phyloP scores from a whole-genome alignment of 179 eudicot genomes.

The Silene noctiflora region DNA sequence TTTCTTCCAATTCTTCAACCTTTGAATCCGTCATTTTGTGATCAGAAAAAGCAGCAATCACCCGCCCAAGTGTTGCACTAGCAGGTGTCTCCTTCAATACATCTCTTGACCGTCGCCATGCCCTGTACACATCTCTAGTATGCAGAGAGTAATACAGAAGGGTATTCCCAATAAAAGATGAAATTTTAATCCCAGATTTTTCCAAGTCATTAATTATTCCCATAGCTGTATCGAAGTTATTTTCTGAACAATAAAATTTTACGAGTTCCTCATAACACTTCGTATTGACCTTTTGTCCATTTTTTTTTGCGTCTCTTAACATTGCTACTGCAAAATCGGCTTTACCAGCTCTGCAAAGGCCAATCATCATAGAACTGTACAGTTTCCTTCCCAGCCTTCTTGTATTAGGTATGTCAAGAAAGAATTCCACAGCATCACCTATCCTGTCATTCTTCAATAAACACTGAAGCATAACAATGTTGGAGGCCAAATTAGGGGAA shows the following conservation, averaged over 20 bases:
- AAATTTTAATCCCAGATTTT: conserved; percentile 45
- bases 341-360: conserved; percentile 60
- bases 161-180: conserved; percentile 69
- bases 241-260: conserved; percentile 32
- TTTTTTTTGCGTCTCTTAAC: conserved; percentile 32
- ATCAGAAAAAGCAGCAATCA: conserved; percentile 54
- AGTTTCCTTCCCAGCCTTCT: conserved; percentile 39
- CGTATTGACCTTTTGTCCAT: conserved; percentile 37
- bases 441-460: conserved; percentile 45
- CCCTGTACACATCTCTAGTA: conserved; percentile 38
- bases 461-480: conserved; percentile 52
- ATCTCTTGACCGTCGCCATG: conserved; percentile 53
- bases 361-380: conserved; percentile 50
- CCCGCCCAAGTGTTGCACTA: conserved; percentile 39
- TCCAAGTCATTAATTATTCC: conserved; percentile 49
- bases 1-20: conserved; percentile 49
- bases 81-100: conserved; percentile 31
- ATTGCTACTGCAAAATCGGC: conserved; percentile 42
- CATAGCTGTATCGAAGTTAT: conserved; percentile 37
- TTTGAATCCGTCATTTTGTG: conserved; percentile 19
- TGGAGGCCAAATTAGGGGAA: conserved; percentile 29
- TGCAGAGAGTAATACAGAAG: conserved; percentile 48
- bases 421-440: conserved; percentile 53
- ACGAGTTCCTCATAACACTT: conserved; percentile 75
- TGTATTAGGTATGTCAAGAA: conserved; percentile 36